phyloP scores from a whole-genome alignment of 192 early-diverging fungal species.

The Pilobolus umbonatus region DNA sequence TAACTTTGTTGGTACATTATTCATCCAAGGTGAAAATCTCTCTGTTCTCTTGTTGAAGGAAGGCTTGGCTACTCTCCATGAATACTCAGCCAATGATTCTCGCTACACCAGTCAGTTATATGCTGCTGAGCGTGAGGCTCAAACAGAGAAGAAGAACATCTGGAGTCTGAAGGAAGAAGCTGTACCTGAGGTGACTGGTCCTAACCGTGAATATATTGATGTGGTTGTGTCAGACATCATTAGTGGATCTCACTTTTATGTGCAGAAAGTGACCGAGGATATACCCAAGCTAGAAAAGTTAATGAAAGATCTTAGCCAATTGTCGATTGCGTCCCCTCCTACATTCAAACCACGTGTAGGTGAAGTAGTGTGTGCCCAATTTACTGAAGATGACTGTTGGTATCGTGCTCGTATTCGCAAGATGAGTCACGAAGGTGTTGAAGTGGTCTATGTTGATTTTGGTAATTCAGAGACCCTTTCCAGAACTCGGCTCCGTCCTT shows the following conservation, averaged over 20 bases:
- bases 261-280: constrained; percentile 58
- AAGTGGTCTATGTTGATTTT: constrained; percentile 90
- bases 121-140: constrained; percentile 75
- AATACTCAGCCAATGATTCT: constrained; percentile 82
- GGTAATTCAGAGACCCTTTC: constrained; percentile 87
- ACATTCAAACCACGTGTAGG: constrained; percentile 57
- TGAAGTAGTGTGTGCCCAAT: constrained; percentile 77
- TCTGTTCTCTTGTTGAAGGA: constrained; percentile 68
- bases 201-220: constrained; percentile 70
- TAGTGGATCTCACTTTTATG: constrained; percentile 53
- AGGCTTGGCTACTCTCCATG: constrained; percentile 82
- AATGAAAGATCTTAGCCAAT: constrained; percentile 78
- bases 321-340: constrained; percentile 37
- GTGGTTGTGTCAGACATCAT: constrained; percentile 67
- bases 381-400: constrained; percentile 85
- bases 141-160: constrained; percentile 61
- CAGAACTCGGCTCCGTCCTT: constrained; percentile 62
- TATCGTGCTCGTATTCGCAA: constrained; percentile 83
- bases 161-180: constrained; percentile 58
- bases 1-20: constrained; percentile 88
- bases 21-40: constrained; percentile 64
- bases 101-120: constrained; percentile 63
- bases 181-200: constrained; percentile 32
- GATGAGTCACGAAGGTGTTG: constrained; percentile 54
- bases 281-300: constrained; percentile 69